Conservation (phyloP, 768 basidiomycete species). For the Boletus fagicola region DNA sequence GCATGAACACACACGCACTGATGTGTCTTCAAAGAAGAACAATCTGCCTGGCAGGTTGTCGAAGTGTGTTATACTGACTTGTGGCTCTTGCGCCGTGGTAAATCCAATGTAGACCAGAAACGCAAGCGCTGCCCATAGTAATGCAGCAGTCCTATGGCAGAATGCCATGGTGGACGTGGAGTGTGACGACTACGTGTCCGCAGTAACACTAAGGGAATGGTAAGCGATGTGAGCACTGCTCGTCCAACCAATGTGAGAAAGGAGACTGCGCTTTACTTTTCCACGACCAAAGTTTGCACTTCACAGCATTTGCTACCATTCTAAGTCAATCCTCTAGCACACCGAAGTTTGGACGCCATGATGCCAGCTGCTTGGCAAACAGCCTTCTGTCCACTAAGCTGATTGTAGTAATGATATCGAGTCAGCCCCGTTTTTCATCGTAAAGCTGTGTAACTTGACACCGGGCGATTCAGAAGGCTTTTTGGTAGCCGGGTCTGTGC, state of each 20-base stretch:
- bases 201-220: background rate
- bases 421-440: background rate
- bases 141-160: conserved; percentile 27
- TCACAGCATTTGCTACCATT: background rate
- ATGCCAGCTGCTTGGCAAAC: background rate
- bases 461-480: background rate
- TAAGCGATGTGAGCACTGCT: background rate
- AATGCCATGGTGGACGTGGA: conserved; percentile 28
- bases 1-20: conserved; percentile 53
- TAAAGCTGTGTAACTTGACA: background rate
- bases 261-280: conserved; percentile 12
- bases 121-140: conserved; percentile 26
- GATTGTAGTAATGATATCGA: background rate
- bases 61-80: conserved; percentile 53
- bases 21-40: conserved; percentile 92
- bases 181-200: conserved; percentile 14
- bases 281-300: conserved; percentile 11
- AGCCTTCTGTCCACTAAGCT: no score
- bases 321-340: no score
- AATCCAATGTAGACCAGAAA: conserved; percentile 24
- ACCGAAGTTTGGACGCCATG: background rate
- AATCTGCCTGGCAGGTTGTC: conserved; percentile 70
- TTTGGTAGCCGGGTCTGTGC: background rate
- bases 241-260: background rate
- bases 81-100: conserved; percentile 44